Evolutionary conservation across 768 basidiomycete genomes (phyloP).

Genomic region (Trametes gibbosa): DNA sequence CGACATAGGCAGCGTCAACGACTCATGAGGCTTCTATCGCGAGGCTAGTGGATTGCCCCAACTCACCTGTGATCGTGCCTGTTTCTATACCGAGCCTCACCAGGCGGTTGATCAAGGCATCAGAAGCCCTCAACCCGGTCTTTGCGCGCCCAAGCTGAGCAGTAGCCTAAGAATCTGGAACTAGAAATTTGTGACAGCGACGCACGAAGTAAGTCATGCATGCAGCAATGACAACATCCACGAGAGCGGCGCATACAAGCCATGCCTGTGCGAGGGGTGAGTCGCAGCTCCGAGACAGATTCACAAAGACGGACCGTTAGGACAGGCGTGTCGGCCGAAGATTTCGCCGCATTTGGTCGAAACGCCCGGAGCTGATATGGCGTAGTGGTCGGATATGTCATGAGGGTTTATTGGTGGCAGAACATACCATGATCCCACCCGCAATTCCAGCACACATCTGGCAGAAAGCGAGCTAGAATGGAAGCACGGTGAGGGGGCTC

Average conservation of each 20-base stretch:
- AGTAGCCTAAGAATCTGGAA: neutral
- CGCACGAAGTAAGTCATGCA: conserved; percentile 10
- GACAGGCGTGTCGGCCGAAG: neutral
- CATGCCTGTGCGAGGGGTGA: neutral
- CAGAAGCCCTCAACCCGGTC: conserved; percentile 1
- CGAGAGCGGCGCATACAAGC: neutral
- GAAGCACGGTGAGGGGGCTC: neutral
- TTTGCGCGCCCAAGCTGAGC: neutral
- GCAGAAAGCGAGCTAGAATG: neutral
- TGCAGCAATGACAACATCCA: conserved; percentile 10
- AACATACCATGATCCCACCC: neutral
- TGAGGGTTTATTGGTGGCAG: neutral
- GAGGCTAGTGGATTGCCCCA: neutral
- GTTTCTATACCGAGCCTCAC: conserved; percentile 9
- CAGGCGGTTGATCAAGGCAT: conserved; percentile 4
- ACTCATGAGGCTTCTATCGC: neutral
- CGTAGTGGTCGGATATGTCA: neutral
- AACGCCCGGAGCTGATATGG: neutral
- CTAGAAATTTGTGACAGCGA: neutral
- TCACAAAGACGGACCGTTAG: neutral
- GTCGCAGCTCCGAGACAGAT: neutral
- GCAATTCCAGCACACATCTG: conserved; percentile 1
- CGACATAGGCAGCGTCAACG: neutral
- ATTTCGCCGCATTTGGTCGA: neutral
- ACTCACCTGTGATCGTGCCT: neutral